Percentiles rank a stretch among this genome's conserved stretches.
Conservation (phyloP, 768 basidiomycete genomes). For the Asterophora lycoperdoides region DNA sequence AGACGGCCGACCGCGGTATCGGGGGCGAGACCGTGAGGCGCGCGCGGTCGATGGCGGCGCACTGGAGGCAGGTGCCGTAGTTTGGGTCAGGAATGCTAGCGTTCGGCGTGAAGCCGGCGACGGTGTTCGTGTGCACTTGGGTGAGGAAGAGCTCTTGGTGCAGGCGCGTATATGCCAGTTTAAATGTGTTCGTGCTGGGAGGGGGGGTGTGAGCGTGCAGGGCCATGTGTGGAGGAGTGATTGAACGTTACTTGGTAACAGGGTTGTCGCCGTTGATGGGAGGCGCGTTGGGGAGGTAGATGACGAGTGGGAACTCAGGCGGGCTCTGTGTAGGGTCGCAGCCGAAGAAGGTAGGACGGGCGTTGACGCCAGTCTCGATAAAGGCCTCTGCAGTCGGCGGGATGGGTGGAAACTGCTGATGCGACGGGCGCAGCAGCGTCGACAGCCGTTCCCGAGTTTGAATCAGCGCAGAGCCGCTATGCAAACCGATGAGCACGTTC, state of each 20-base stretch:
- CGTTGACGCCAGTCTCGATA: slow-evolving; percentile 55
- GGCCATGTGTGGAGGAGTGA: not conserved
- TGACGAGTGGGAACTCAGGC: slow-evolving; percentile 59
- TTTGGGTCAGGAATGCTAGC: slow-evolving; percentile 56
- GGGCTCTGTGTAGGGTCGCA: slow-evolving; percentile 52
- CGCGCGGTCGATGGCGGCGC: slow-evolving; percentile 54
- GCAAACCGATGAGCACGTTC: no score
- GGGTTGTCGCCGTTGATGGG: slow-evolving; percentile 57
- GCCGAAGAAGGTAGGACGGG: slow-evolving; percentile 76
- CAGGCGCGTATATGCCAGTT: slow-evolving; percentile 51
- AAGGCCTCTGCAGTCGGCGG: slow-evolving; percentile 50
- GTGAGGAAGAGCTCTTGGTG: slow-evolving; percentile 57
- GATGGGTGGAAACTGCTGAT: slow-evolving; percentile 62
- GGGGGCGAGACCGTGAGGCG: slow-evolving; percentile 34
- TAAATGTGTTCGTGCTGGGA: slow-evolving; percentile 51
- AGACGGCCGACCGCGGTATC: slow-evolving; percentile 36
- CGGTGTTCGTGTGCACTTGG: slow-evolving; percentile 51
- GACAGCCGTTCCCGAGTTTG: slow-evolving; percentile 40
- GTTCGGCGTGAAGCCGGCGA: slow-evolving; percentile 59
- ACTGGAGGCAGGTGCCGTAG: slow-evolving; percentile 64
- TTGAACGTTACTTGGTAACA: slow-evolving; percentile 62
- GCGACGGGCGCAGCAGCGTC: slow-evolving; percentile 41
- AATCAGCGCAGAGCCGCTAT: slow-evolving; percentile 53
- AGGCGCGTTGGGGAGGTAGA: slow-evolving; percentile 79
- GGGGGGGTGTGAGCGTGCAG: not conserved